These are phyloP conservation scores for Fomitopsis palustris DNA, from an alignment of 1,284 basidiomycete genomes.

Conservation along the genomic window DNA sequence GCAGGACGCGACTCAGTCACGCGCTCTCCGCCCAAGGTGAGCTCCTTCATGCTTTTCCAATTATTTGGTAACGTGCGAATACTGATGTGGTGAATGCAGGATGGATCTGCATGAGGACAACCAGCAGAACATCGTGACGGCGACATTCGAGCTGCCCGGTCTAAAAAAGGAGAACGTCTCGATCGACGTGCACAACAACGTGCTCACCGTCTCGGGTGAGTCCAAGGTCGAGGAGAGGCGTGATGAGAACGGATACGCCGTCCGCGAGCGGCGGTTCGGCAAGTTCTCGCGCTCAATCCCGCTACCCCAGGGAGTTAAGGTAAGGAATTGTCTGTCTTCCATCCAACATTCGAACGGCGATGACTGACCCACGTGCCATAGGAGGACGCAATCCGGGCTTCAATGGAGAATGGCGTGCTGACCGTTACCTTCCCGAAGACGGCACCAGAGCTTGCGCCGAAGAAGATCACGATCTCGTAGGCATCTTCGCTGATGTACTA, in stretches of 20 bases:
- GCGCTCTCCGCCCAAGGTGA: conserved; percentile 26
- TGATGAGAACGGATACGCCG: conserved; percentile 37
- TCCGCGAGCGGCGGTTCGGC: conserved; percentile 43
- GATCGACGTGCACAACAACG: conserved; percentile 41
- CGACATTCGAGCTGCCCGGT: conserved; percentile 48
- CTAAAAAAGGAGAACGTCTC: conserved; percentile 39
- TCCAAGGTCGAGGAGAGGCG: conserved; percentile 26
- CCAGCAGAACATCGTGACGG: conserved; percentile 39
- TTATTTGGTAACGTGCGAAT: neutral
- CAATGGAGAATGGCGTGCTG: conserved; percentile 39
- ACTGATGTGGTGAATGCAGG: conserved; percentile 20
- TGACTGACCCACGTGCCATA: neutral
- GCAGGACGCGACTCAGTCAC: conserved; percentile 6
- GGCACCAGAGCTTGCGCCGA: conserved; percentile 24
- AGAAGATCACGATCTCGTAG: conserved; percentile 30
- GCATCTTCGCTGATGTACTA: neutral
- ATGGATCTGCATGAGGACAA: conserved; percentile 46
- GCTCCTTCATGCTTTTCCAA: neutral
- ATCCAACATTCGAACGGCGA: conserved; percentile 17
- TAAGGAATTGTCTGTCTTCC: neutral
- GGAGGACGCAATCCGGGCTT: conserved; percentile 34
- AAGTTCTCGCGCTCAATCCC: conserved; percentile 35
- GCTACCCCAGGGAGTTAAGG: neutral
- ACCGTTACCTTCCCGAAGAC: conserved; percentile 40
- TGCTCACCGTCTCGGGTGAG: conserved; percentile 42